These are phyloP conservation scores for Fusarium torulosum DNA, from an alignment of 2,329 filamentous ascomycete genomes.

Conservation along the genomic window DNA sequence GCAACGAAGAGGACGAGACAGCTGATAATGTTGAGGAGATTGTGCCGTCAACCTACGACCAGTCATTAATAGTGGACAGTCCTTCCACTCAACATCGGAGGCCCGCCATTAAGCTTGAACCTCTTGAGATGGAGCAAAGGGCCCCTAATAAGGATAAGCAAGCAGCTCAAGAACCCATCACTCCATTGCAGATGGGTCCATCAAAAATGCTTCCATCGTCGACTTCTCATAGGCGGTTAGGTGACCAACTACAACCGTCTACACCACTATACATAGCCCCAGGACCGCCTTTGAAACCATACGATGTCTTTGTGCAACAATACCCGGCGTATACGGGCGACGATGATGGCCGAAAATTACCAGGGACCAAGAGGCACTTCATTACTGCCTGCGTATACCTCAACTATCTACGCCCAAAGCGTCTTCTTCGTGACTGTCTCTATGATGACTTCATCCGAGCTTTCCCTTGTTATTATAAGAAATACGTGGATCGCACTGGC, in stretches of 20 bases:
- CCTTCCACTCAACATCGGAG: background rate
- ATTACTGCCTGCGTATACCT: conserved; percentile 60
- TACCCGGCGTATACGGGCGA: conserved; percentile 61
- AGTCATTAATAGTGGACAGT: conserved; percentile 1
- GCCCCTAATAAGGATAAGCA: background rate
- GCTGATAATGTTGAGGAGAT: conserved; percentile 17
- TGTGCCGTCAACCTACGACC: conserved; percentile 19
- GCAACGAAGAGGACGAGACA: conserved; percentile 28
- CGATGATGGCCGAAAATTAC: conserved; percentile 45
- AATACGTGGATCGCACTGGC: conserved; percentile 54
- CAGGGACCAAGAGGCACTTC: conserved; percentile 57
- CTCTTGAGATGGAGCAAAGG: background rate
- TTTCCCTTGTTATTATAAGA: conserved; percentile 58
- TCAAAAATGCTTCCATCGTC: background rate
- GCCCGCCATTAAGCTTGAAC: background rate
- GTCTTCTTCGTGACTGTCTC: conserved; percentile 56
- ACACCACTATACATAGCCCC: conserved; percentile 20
- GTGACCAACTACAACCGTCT: background rate
- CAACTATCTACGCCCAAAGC: conserved; percentile 53
- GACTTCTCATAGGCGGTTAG: background rate
- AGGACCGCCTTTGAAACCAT: conserved; percentile 46
- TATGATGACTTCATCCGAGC: conserved; percentile 67
- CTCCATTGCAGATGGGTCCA: background rate
- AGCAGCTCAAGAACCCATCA: background rate
- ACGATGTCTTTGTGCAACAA: conserved; percentile 54